Percentiles rank a stretch among this genome's conserved stretches.
These are phyloP conservation scores for Suillus subalutaceus DNA, from an alignment of 768 basidiomycete species.

Conservation along the genomic window DNA sequence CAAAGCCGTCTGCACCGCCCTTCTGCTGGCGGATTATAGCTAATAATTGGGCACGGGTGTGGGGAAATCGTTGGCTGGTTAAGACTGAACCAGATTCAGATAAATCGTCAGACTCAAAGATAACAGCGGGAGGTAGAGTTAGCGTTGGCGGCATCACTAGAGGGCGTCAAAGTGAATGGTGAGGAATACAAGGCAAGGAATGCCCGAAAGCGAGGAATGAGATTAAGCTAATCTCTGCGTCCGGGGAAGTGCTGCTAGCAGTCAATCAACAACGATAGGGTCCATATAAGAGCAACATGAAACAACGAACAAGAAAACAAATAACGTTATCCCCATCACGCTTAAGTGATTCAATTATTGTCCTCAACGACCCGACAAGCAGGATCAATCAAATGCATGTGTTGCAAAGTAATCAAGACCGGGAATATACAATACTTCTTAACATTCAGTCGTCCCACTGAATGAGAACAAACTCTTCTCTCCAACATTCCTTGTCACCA, in stretches of 20 bases:
- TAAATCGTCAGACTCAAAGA: conserved; percentile 21
- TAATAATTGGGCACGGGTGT: conserved; percentile 80
- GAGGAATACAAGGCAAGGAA: conserved; percentile 4
- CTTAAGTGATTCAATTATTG: conserved; percentile 3
- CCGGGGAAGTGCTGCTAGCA: conserved; percentile 22
- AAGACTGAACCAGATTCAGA: conserved; percentile 20
- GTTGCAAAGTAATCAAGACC: neutral
- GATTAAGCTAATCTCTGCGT: conserved; percentile 26
- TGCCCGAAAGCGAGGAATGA: conserved; percentile 16
- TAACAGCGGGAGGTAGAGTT: conserved; percentile 22
- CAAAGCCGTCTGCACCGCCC: conserved; percentile 53
- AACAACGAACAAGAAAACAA: conserved; percentile 19
- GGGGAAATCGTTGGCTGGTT: conserved; percentile 59
- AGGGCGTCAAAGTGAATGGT: conserved; percentile 14
- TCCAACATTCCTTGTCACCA: conserved; percentile 53
- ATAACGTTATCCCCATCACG: conserved; percentile 26
- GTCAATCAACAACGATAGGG: conserved; percentile 21
- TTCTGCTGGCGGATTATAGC: conserved; percentile 76
- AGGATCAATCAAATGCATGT: neutral
- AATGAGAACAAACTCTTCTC: conserved; percentile 73
- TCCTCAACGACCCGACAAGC: conserved; percentile 4
- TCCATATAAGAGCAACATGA: conserved; percentile 15
- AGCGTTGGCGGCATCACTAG: conserved; percentile 29
- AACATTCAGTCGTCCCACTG: conserved; percentile 68
- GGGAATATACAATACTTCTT: neutral